Base-by-base conservation (phyloP, 805 yeast species). In the Candida silvicultrix region DNA sequence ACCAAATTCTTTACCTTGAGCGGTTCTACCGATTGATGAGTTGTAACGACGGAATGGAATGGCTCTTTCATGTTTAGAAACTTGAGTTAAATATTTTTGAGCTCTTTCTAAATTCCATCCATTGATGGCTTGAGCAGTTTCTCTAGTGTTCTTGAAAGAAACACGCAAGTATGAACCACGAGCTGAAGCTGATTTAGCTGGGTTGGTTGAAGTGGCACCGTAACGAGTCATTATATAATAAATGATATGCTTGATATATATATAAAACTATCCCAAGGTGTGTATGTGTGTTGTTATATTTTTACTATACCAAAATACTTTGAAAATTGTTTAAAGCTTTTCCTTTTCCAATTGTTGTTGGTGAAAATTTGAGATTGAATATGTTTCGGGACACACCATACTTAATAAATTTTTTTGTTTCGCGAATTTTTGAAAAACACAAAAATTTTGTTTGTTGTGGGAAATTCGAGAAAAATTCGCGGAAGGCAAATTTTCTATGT, bases 1-100 rank as follows among this genome's bases (percentile, higher is more conserved):
- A 78, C 98, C 98, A 69, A 92, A 94, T 81, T 94, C 99, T 80
- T 94, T 92, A 80, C 97, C 99, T 80, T 94, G 99, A 65, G 95
- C 96, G 67, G 99, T 89, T 81, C 99, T 87, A 75, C 99, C 99
- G 67, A 88, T 90, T 65, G 96, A 87, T 62, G 85, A 81, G 81
- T 86, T 85, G 80, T 80, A 92, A 82, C 96, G 83, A 83, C 99
- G 87, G 94, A 94, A 89, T 72, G 99, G 99, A 66, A 94, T 88
- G 68, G 98, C 99, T 84, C 98, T 92, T 80, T 94, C 81, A 82
- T 94, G 96, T 75, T 90, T 95, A 71, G 85, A 75, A 62, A 94
- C 99, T 76, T 89, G 96, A 64, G 83, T 87, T 69, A 94, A 85
- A 88, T 94, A 94, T 69, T 80, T 77, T 73, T 89, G 89, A 68